Base-by-base conservation (phyloP, 2,329 filamentous ascomycete species). In the Monosporascus cannonballus region DNA sequence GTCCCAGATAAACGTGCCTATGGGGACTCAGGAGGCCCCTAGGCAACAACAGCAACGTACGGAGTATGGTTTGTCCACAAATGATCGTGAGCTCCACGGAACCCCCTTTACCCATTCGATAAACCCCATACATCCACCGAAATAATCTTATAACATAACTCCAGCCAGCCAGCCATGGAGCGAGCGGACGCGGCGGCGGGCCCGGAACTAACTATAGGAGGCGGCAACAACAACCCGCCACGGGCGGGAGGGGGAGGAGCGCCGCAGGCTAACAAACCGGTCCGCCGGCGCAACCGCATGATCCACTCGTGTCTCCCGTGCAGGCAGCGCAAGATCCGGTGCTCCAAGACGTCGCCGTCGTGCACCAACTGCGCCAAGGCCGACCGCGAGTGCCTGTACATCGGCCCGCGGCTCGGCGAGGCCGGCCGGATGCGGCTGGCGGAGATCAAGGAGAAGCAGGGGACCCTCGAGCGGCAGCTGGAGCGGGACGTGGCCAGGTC, bases 371-470 rank as follows among this genome's bases (percentile, higher is more conserved):
- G 84, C 68, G 71, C 71, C 56, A 79, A 78, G 60, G 76, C 77
- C 34, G 72, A 67, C 22, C 73, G 78, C 24, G 77, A 80, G 20
- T 83, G 80, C 59, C 64, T 87, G 38, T 89, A 87, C 64, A 76
- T 90, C 37, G 81, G 83, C 2, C 79, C 83, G 0, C 79, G 83
- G 22, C 73, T 88, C n/a, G 87, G 90, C 66, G 78, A 86, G 55
- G 81, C 81, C 7, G 83, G 83, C 50, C 85, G 89, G 67, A 76
- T 85, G 60, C 85, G 84, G 60, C 75, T 91, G 51, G 86, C 85
- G 4, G 85, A 90, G 63, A 85, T 91, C 67, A 91, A 91, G 70
- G 87, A 91, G 67, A 86, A 86, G 68, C 87, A 90, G 69, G 86
- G 86, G 25, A 82, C 80, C 8, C 71, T 90, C 18, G 87, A 90